Conservation (phyloP, 2,329 filamentous ascomycete genomes). For the Thelonectria blattea region DNA sequence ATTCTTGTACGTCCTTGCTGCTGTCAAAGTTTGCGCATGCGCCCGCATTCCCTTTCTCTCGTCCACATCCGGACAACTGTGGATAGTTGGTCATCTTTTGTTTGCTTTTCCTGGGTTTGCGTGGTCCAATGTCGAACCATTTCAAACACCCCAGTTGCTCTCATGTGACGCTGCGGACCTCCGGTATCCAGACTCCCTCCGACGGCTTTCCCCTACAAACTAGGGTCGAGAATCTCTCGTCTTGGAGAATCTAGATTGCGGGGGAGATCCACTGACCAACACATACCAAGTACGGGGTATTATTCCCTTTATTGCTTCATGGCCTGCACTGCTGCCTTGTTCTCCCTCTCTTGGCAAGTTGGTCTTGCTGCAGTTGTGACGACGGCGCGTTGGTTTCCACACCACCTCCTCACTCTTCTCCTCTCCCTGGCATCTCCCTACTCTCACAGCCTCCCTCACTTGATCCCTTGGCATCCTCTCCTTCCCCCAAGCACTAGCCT, state of each 20-base stretch:
- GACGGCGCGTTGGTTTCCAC: conserved; percentile 20
- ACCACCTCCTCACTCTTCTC: conserved; percentile 13
- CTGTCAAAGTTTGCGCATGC: conserved; percentile 15
- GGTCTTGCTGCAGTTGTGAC: background rate
- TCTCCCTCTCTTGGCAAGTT: conserved; percentile 14
- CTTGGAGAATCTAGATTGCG: conserved; percentile 29
- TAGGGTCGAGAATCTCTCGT: conserved; percentile 2
- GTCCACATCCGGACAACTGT: background rate
- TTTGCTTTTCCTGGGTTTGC: conserved; percentile 20
- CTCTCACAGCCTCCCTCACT: background rate
- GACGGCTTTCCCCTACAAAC: background rate
- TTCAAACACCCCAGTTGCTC: background rate
- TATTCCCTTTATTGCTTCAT: conserved; percentile 16
- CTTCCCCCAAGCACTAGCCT: background rate
- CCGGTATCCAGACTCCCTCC: conserved; percentile 7
- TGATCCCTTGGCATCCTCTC: conserved; percentile 4
- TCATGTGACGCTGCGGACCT: conserved; percentile 17
- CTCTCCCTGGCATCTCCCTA: background rate
- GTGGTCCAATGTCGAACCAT: conserved; percentile 16
- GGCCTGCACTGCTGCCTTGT: conserved; percentile 2
- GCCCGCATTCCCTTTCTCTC: conserved; percentile 2
- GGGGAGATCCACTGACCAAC: conserved; percentile 20
- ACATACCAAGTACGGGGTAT: conserved; percentile 15
- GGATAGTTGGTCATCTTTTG: background rate
- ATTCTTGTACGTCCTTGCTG: background rate